A percentile compares a stretch with the other conserved stretches of the same genome.
Evolutionary conservation across 2,329 filamentous ascomycete species (phyloP).

Genomic region (Penicillium thymicola): DNA sequence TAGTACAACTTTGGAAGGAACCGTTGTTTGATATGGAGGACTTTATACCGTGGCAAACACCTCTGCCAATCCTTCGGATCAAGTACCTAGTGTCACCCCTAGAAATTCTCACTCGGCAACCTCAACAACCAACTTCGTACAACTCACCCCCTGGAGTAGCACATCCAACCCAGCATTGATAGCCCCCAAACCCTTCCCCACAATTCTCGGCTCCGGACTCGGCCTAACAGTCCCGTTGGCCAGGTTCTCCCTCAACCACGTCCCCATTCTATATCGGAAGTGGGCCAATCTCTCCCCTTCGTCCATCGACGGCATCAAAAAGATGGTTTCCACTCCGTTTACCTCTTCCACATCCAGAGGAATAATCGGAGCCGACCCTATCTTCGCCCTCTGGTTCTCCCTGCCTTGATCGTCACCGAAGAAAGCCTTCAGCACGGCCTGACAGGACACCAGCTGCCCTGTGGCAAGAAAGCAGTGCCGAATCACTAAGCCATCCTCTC

Average conservation of each 20-base stretch:
- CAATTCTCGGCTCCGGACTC: conserved; percentile 39
- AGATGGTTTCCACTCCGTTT: conserved; percentile 38
- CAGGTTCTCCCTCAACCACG: conserved; percentile 39
- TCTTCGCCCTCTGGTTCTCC: conserved; percentile 23
- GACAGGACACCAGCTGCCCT: conserved; percentile 37
- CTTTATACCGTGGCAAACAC: neutral
- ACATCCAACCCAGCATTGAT: conserved; percentile 41
- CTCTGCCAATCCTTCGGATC: neutral
- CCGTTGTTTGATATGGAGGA: no score
- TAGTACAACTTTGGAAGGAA: no score
- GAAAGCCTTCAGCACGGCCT: conserved; percentile 40
- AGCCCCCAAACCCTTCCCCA: conserved; percentile 37
- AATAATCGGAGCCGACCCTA: conserved; percentile 40
- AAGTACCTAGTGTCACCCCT: neutral
- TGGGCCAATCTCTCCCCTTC: conserved; percentile 37
- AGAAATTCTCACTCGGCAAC: conserved; percentile 29
- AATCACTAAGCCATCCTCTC: conserved; percentile 37
- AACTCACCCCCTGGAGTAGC: conserved; percentile 42
- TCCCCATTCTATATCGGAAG: conserved; percentile 43
- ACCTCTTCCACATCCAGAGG: conserved; percentile 29
- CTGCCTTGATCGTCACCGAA: neutral
- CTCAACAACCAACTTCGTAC: conserved; percentile 45
- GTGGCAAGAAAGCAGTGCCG: conserved; percentile 44
- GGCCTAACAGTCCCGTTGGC: conserved; percentile 37
- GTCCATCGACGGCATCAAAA: conserved; percentile 36